These are phyloP conservation scores for Sclerotinia spermophila DNA, from an alignment of 2,329 filamentous ascomycete genomes.

Conservation along the genomic window DNA sequence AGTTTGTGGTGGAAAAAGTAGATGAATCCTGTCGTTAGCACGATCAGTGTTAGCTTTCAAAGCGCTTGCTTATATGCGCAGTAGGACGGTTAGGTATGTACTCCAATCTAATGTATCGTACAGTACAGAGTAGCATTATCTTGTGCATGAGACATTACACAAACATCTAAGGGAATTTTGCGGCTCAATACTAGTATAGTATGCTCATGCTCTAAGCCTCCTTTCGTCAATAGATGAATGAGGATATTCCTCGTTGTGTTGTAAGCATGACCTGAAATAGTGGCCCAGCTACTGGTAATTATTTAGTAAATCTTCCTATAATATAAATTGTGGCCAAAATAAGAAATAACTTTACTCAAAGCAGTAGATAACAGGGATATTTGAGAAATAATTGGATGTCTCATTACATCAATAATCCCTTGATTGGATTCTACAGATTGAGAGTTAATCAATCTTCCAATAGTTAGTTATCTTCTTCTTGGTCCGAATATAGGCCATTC, in stretches of 20 bases:
- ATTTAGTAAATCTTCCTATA: background rate
- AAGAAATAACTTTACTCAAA: background rate
- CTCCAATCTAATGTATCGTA: background rate
- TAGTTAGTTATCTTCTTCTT: background rate
- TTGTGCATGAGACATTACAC: background rate
- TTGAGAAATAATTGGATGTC: slow-evolving; percentile 17
- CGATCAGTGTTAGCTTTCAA: too few relatives aligned
- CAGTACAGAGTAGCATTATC: background rate
- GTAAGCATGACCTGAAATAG: background rate
- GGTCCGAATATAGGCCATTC: background rate
- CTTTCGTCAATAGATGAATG: too few relatives aligned
- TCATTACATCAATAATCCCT: background rate
- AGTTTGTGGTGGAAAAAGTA: too few relatives aligned
- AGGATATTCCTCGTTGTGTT: background rate
- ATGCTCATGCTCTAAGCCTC: too few relatives aligned
- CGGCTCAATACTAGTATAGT: background rate
- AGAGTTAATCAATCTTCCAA: background rate
- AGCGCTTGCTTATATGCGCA: background rate
- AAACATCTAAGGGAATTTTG: background rate
- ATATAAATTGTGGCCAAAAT: background rate
- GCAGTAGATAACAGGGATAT: background rate
- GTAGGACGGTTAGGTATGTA: background rate
- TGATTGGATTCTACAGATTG: background rate
- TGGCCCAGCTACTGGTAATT: too few relatives aligned
- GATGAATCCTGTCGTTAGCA: background rate